phyloP scores from a whole-genome alignment of 345 rosid species.

The Angophora floribunda region DNA sequence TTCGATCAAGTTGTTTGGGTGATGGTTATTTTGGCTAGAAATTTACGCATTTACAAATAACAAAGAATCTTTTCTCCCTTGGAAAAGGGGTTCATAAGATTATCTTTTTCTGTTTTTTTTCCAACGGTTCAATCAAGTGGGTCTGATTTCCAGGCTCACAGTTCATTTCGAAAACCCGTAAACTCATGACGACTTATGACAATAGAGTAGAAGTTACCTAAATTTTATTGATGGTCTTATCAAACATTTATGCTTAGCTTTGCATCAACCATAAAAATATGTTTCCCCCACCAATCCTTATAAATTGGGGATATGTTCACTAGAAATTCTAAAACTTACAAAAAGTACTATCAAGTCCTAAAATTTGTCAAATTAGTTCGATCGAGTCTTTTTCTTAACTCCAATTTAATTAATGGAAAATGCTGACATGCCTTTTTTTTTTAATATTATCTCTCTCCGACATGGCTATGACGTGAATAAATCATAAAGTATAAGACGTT shows the following conservation, averaged over 20 bases:
- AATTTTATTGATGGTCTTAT: not conserved
- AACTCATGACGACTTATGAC: not conserved
- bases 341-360: too few relatives aligned
- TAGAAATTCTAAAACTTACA: too few relatives aligned
- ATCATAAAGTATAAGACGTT: too few relatives aligned
- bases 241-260: not conserved
- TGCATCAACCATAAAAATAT: not conserved
- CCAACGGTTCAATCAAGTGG: accelerated
- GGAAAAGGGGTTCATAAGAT: not conserved
- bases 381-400: too few relatives aligned
- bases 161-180: accelerated
- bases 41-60: not conserved
- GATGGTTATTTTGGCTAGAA: not conserved
- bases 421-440: too few relatives aligned
- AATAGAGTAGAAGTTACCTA: not conserved
- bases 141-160: accelerated
- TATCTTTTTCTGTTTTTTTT: not conserved
- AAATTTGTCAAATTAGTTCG: too few relatives aligned
- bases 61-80: not conserved
- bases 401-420: too few relatives aligned
- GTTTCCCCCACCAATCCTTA: not conserved
- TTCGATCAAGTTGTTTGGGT: not conserved
- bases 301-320: too few relatives aligned
- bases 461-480: too few relatives aligned
- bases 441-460: too few relatives aligned